phyloP scores from a whole-genome alignment of 1,139 yeast species.

The Debaryomyces sp. region DNA sequence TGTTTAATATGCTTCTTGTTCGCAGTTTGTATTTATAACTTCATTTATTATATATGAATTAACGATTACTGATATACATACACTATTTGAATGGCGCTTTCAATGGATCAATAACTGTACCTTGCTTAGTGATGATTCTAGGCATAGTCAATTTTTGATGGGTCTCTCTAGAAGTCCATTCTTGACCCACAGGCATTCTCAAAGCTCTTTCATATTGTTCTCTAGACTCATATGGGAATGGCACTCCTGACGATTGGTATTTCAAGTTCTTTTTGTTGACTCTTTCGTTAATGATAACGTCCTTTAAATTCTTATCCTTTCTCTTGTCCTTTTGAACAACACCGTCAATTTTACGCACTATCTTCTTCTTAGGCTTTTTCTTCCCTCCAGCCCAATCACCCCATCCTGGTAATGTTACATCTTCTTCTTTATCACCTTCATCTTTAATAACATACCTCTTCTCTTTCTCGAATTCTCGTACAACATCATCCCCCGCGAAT shows the following conservation, averaged over 20 bases:
- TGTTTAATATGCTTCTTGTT: slow-evolving; percentile 11
- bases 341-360: slow-evolving; percentile 72
- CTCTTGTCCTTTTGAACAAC: slow-evolving; percentile 71
- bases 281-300: slow-evolving; percentile 88
- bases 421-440: slow-evolving; percentile 88
- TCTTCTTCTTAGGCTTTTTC: slow-evolving; percentile 61
- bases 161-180: slow-evolving; percentile 89
- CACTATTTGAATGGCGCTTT: slow-evolving; percentile 65
- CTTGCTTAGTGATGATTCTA: slow-evolving; percentile 81
- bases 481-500: slow-evolving; percentile 96
- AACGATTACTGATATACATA: background rate
- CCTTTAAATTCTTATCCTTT: slow-evolving; percentile 71
- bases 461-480: slow-evolving; percentile 74
- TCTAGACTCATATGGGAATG: slow-evolving; percentile 89
- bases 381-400: slow-evolving; percentile 76
- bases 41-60: background rate
- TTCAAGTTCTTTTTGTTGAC: slow-evolving; percentile 81
- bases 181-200: slow-evolving; percentile 97
- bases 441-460: slow-evolving; percentile 68
- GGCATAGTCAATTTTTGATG: slow-evolving; percentile 92
- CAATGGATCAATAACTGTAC: slow-evolving; percentile 88
- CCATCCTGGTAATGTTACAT: slow-evolving; percentile 93
- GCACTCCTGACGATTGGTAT: slow-evolving; percentile 84
- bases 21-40: background rate
- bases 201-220: slow-evolving; percentile 94